These are phyloP conservation scores for Dissoconium aciculare DNA, from an alignment of 2,329 filamentous ascomycete species.

Conservation along the genomic window DNA sequence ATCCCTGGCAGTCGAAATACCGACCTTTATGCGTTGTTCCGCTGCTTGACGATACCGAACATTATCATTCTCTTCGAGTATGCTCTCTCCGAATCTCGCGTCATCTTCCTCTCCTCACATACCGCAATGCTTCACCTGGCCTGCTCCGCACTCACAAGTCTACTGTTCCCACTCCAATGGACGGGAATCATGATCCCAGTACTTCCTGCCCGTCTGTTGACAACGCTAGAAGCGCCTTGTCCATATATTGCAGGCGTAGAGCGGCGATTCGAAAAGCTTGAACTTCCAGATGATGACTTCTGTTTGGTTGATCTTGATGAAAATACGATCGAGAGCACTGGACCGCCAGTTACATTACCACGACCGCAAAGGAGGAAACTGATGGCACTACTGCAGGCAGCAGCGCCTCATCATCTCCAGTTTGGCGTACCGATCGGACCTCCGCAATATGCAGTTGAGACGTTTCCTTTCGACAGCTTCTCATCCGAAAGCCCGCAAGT, in stretches of 20 bases:
- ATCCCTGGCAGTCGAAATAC: slow-evolving; percentile 80
- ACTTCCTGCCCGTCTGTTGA: slow-evolving; percentile 71
- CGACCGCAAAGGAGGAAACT: slow-evolving; percentile 84
- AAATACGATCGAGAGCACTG: slow-evolving; percentile 75
- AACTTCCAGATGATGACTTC: slow-evolving; percentile 87
- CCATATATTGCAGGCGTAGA: slow-evolving; percentile 96
- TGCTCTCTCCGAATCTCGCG: slow-evolving; percentile 79
- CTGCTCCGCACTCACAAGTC: slow-evolving; percentile 67
- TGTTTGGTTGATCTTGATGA: slow-evolving; percentile 87
- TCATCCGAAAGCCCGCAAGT: slow-evolving; percentile 71
- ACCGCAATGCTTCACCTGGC: slow-evolving; percentile 92
- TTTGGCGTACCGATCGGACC: slow-evolving; percentile 80
- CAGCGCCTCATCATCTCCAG: slow-evolving; percentile 75
- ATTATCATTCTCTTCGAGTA: slow-evolving; percentile 89
- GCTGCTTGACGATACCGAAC: slow-evolving; percentile 78
- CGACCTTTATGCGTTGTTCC: slow-evolving; percentile 85
- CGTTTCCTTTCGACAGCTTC: slow-evolving; percentile 80
- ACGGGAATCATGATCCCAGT: slow-evolving; percentile 87
- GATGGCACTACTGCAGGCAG: slow-evolving; percentile 70
- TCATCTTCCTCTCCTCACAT: slow-evolving; percentile 90
- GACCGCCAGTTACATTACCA: slow-evolving; percentile 62
- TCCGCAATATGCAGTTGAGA: slow-evolving; percentile 82
- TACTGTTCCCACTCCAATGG: slow-evolving; percentile 87
- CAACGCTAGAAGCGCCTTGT: slow-evolving; percentile 84
- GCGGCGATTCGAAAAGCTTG: slow-evolving; percentile 70